Conservation (phyloP, 805 yeast species). For the Wickerhamiella sergipiensis region DNA sequence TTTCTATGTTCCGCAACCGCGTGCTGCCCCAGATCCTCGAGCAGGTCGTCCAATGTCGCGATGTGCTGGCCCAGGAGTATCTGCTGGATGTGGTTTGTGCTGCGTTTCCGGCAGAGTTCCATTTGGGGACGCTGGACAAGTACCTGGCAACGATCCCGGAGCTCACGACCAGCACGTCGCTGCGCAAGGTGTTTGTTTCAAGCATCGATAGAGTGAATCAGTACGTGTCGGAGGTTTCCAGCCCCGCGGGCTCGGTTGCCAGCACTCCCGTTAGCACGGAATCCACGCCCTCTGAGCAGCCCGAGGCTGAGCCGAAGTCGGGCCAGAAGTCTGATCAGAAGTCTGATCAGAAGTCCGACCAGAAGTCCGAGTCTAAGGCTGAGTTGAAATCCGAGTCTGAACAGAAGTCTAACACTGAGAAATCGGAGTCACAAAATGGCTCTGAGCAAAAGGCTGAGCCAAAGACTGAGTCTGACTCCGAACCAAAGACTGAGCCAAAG, state of each 20-base stretch:
- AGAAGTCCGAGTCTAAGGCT: not conserved
- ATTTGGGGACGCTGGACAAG: constrained; percentile 54
- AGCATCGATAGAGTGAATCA: constrained; percentile 44
- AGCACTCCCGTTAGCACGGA: too few species aligned
- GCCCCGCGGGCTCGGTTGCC: constrained; percentile 7
- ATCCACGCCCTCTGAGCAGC: too few species aligned
- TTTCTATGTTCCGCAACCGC: constrained; percentile 29
- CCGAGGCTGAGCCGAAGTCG: too few species aligned
- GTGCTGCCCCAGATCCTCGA: constrained; percentile 73
- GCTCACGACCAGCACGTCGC: constrained; percentile 56
- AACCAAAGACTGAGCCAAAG: constrained; percentile 2
- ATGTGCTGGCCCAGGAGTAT: constrained; percentile 84
- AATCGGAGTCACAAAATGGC: too few species aligned
- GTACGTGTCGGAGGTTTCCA: constrained; percentile 7
- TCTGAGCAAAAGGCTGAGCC: constrained; percentile 7
- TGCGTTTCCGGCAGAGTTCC: constrained; percentile 89
- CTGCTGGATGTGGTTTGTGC: constrained; percentile 82
- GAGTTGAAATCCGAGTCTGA: too few species aligned
- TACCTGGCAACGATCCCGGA: constrained; percentile 53
- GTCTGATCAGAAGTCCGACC: constrained; percentile 5
- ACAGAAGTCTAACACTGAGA: not conserved
- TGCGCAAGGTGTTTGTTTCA: constrained; percentile 51
- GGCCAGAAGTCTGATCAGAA: constrained; percentile 3
- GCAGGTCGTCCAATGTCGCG: constrained; percentile 86
- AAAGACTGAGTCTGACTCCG: constrained; percentile 1